Base-by-base conservation (phyloP, 2,329 filamentous ascomycete species). In the Arthrobotrys conoides region DNA sequence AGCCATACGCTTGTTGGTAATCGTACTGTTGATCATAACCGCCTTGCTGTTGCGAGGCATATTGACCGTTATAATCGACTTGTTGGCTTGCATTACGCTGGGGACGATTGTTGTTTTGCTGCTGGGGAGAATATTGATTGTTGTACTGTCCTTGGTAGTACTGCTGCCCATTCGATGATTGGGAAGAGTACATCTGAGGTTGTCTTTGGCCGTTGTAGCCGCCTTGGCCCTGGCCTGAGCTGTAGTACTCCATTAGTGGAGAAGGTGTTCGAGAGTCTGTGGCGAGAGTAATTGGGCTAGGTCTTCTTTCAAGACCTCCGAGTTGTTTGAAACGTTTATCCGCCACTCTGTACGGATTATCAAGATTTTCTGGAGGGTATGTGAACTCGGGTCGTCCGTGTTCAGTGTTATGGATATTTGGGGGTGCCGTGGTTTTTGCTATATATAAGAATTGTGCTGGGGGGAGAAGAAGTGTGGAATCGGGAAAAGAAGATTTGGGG, bases 231-330 rank as follows among this genome's bases (percentile, higher is more conserved):
- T 41, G 38, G 2, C 10, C 14, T 16, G 53, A 6, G 30, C 48
- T 27, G 59, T 76, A 71, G 38, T 76, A 55, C 22, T 49, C 20
- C 72, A 76, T 76, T 22, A 67, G 3, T 30, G 65, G 71, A 9
- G 57, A 70, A 2, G 71, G 65, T 12, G 71, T 70, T 61, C 71
- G 18, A 4, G 71, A 76, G 16, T 76, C 49, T 0, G 65, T 12
- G 3, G 59, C 9, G 14, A 76, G 65, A 12, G 64, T 55, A 3
- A 69, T 41, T 36, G 66, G 57, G 6, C 44, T 46, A 5, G 55
- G 33, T 36, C 63, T 30, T 46, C 46, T 36, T 55, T 69, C 53
- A 5, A 75, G 51, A 14, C 38, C 27, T 12, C 41, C 46, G 5
- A 55, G 46, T 5, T 69, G 71, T 46, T 48, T 76, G 16, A 70